These are phyloP conservation scores for Thraustochytrium striatum DNA, from an alignment of 352 stramenopile genomes.

Conservation along the genomic window DNA sequence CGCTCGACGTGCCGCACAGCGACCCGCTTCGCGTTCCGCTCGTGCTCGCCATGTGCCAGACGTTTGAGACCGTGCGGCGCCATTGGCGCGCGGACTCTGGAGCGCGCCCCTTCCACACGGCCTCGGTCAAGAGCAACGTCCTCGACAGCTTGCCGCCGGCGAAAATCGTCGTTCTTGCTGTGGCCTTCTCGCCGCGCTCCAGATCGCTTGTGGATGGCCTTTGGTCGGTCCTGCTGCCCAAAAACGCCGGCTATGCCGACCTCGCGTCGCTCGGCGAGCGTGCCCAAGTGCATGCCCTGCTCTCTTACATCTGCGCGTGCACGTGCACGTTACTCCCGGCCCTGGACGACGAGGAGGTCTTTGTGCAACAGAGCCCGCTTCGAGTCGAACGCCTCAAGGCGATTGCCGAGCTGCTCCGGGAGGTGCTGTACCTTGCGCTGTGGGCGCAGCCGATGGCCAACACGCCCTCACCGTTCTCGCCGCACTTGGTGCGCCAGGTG, in stretches of 20 bases:
- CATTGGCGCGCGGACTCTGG: neutral
- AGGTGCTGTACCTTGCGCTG: slow-evolving; percentile 24
- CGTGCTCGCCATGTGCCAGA: neutral
- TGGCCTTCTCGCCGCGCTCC: slow-evolving; percentile 3
- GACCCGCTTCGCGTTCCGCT: neutral
- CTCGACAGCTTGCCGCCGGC: neutral
- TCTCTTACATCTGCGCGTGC: slow-evolving; percentile 5
- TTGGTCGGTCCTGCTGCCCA: neutral
- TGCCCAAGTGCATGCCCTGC: neutral
- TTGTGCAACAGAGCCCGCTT: neutral
- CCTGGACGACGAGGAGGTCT: slow-evolving; percentile 41
- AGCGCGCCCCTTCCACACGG: neutral
- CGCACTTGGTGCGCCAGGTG: neutral
- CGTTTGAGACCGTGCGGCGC: slow-evolving; percentile 6
- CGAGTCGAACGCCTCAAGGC: neutral
- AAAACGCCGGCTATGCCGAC: neutral
- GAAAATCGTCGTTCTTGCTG: neutral
- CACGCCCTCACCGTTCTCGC: too few species aligned
- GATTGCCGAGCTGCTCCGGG: neutral
- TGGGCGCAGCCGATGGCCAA: neutral
- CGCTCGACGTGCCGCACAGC: slow-evolving; percentile 7
- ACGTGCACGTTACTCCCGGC: slow-evolving; percentile 30
- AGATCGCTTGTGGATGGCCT: slow-evolving; percentile 5
- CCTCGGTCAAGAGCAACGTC: neutral
- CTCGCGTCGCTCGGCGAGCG: neutral